phyloP scores from a whole-genome alignment of 2,329 filamentous ascomycete species.

The Neopestalotiopsis sp. region DNA sequence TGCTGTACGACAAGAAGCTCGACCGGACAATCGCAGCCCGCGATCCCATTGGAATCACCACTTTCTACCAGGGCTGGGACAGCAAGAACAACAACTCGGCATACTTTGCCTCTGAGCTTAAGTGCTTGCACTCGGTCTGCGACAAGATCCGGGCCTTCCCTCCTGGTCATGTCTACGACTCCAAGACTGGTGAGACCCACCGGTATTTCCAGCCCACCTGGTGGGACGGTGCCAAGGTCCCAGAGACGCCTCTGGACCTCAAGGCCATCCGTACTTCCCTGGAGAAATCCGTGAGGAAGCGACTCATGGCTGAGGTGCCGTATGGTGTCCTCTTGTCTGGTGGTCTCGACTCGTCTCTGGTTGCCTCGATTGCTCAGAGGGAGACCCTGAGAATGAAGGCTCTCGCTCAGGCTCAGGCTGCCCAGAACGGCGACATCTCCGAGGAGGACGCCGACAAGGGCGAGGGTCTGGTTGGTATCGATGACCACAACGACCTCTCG shows the following conservation, averaged over 20 bases:
- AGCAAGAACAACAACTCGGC: constrained; percentile 82
- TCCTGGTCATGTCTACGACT: constrained; percentile 95
- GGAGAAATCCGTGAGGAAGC: constrained; percentile 92
- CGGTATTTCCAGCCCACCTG: constrained; percentile 92
- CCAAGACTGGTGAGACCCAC: constrained; percentile 81
- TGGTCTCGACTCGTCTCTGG: constrained; percentile 92
- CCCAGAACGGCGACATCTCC: constrained; percentile 42
- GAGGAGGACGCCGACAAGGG: constrained; percentile 61
- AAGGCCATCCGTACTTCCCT: constrained; percentile 81
- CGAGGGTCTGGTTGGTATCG: constrained; percentile 87
- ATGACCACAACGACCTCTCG: constrained; percentile 86
- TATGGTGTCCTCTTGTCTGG: constrained; percentile 96
- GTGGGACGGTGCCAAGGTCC: constrained; percentile 84
- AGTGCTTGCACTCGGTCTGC: constrained; percentile 90
- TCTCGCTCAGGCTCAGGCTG: constrained; percentile 56
- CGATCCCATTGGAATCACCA: constrained; percentile 96
- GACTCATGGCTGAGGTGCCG: constrained; percentile 97
- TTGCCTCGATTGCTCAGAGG: constrained; percentile 92
- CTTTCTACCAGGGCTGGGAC: constrained; percentile 93
- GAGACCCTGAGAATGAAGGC: constrained; percentile 82
- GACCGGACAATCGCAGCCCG: constrained; percentile 92
- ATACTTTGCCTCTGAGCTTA: constrained; percentile 97
- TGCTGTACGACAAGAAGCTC: constrained; percentile 93
- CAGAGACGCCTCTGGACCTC: constrained; percentile 80
- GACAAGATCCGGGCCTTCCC: constrained; percentile 95